A percentile compares a stretch with the other conserved stretches of the same genome.
Conservation (phyloP, 1,284 basidiomycete species). For the Moesziomyces parantarcticus region DNA sequence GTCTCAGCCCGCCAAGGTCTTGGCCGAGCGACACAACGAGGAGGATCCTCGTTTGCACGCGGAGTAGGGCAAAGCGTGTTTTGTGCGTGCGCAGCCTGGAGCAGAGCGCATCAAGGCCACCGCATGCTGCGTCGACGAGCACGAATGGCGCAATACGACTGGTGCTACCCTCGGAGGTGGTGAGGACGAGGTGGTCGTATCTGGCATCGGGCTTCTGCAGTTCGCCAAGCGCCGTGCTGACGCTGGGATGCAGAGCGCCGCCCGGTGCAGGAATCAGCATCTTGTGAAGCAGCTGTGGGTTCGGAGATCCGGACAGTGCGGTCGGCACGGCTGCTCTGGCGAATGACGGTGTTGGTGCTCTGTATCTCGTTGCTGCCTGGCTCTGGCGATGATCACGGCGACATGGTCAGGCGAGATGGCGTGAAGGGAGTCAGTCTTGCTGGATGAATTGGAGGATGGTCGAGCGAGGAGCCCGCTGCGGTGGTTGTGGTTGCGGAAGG, state of each 20-base stretch:
- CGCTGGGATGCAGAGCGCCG: constrained; percentile 11
- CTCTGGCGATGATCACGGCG: no score
- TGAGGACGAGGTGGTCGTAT: constrained; percentile 28
- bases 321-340: no score
- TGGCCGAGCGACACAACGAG: constrained; percentile 24
- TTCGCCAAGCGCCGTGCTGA: constrained; percentile 14
- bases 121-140: constrained; percentile 13
- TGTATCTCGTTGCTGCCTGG: no score
- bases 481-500: no score
- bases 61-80: constrained; percentile 21
- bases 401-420: no score
- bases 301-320: no score
- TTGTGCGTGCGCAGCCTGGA: constrained; percentile 11
- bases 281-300: not conserved
- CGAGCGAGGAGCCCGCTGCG: no score
- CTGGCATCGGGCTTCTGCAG: constrained; percentile 7
- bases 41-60: constrained; percentile 12
- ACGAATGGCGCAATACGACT: constrained; percentile 9
- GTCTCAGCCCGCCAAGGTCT: constrained; percentile 14
- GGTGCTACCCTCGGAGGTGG: constrained; percentile 4
- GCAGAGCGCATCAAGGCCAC: constrained; percentile 22
- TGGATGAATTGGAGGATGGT: no score
- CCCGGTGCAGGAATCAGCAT: constrained; percentile 3
- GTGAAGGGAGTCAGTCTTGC: no score
- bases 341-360: no score